Base-by-base conservation (phyloP, 768 basidiomycete genomes). In the Rhizopogon sp. region DNA sequence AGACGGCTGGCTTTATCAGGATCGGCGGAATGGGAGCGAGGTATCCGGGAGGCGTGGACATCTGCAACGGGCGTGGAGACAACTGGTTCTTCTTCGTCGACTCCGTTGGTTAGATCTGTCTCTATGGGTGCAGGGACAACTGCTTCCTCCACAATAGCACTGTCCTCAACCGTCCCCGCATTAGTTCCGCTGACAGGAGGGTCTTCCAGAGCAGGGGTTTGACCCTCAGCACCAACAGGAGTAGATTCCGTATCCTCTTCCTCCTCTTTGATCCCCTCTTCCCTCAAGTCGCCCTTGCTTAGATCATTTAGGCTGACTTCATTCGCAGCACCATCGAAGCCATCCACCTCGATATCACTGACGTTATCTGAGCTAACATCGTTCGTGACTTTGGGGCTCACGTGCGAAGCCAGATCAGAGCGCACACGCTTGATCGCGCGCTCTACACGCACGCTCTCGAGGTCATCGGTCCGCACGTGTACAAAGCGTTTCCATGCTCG, bases 401-500 rank as follows among this genome's bases (percentile, higher is more conserved):
- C 70, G 64, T 93, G 90, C 10, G 84, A 84, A 9, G 88, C 90
- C 20, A 92, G 74, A 72, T 95, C 93, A 43, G 88, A 91, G 53
- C 90, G 76, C 17, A 91, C 89, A 29, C 90, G 84, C 74, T 93
- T 92, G 71, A 94, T 88, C 4, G 92, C 88, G 59, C 90, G 79
- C 73, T 94, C 91, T 40, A 89, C 84, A 43, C 92, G 83, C 6
- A 86, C 85, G 61, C 90, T 93, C 74, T 94, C 86, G 50, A 95
- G 71, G 69, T 96, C 93, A 64, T 95, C 93, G 3, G 84, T 87
- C 54, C 93, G 80, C 7, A 93, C 90, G 44, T 84, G 77, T 53
- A 94, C 87, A 62, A 96, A 96, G 14, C 87, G 82, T 64, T 87
- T 88, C 93, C 93, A 96, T 2, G 82, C 75, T 43, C 84, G 79